Percentiles rank a stretch among this genome's conserved stretches.
phyloP scores from a whole-genome alignment of 1,139 yeast genomes.

The Taiozyma sp. region DNA sequence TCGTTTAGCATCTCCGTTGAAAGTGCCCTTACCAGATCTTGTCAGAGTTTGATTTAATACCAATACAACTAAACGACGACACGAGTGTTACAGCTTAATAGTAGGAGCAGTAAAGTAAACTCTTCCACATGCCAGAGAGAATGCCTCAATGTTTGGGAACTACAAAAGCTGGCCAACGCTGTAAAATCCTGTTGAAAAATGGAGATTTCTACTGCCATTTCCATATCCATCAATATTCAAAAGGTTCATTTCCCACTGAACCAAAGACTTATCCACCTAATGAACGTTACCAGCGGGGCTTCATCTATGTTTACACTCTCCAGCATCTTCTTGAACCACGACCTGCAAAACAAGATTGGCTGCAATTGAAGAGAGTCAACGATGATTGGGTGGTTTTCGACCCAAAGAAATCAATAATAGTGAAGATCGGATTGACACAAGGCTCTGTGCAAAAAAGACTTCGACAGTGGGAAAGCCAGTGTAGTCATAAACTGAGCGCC shows the following conservation, averaged over 20 bases:
- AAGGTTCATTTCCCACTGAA: background rate
- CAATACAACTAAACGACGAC: too few species aligned
- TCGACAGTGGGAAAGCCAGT: conserved; percentile 51
- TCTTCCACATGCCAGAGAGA: background rate
- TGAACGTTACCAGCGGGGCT: conserved; percentile 29
- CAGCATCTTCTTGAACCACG: conserved; percentile 31
- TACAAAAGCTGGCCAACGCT: conserved; percentile 24
- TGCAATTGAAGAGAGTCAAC: conserved; percentile 22
- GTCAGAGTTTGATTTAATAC: too few species aligned
- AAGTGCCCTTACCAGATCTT: too few species aligned
- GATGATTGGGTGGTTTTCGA: conserved; percentile 35
- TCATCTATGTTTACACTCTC: conserved; percentile 51
- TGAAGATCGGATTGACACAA: conserved; percentile 56
- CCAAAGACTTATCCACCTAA: background rate
- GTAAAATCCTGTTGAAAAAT: conserved; percentile 19
- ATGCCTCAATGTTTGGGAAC: conserved; percentile 20
- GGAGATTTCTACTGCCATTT: background rate
- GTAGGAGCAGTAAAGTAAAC: too few species aligned
- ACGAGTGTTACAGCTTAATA: too few species aligned
- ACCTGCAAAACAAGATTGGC: conserved; percentile 27
- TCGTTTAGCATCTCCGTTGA: too few species aligned
- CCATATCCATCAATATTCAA: background rate
- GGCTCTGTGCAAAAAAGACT: conserved; percentile 39
- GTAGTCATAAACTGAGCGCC: conserved; percentile 40
- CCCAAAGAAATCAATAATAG: conserved; percentile 36